Conservation (phyloP, 345 rosid species). For the Rhodamnia argentea region DNA sequence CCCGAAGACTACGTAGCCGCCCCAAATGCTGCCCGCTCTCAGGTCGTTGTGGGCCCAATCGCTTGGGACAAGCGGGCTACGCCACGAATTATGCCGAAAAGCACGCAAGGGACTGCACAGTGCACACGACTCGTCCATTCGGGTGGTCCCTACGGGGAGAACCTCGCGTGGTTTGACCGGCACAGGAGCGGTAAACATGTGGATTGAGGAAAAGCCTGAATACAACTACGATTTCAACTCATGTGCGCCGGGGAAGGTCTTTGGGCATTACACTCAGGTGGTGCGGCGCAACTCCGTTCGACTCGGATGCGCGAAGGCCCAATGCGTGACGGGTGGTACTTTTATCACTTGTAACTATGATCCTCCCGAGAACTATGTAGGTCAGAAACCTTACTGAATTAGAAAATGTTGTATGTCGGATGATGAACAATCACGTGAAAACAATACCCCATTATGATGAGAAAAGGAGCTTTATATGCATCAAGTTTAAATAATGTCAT, state of each 20-base stretch:
- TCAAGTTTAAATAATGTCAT: not conserved
- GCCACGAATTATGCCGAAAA: conserved; percentile 18
- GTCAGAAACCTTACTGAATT: conserved; percentile 2
- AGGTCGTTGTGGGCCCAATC: conserved; percentile 12
- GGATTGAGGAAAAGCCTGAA: not conserved
- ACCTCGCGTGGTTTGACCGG: not conserved
- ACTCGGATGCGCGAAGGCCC: conserved; percentile 1
- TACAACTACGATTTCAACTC: conserved; percentile 3
- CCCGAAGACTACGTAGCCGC: conserved; percentile 8
- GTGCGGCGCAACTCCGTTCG: conserved; percentile 2
- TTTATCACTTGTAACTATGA: conserved; percentile 16
- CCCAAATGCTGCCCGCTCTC: conserved; percentile 19
- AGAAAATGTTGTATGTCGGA: not conserved
- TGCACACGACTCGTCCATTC: conserved; percentile 13
- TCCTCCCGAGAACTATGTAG: conserved; percentile 6
- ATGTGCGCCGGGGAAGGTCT: not conserved
- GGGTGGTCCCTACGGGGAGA: not conserved
- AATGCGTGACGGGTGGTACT: not conserved
- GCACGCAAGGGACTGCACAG: conserved; percentile 13
- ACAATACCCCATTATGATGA: not conserved
- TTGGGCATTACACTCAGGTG: conserved; percentile 10
- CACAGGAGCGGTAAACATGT: not conserved
- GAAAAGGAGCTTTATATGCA: not conserved
- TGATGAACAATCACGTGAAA: not conserved
- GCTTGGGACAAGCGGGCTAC: conserved; percentile 20